Evolutionary conservation across 805 yeast genomes (phyloP).

Genomic region (Starmera quercuum): DNA sequence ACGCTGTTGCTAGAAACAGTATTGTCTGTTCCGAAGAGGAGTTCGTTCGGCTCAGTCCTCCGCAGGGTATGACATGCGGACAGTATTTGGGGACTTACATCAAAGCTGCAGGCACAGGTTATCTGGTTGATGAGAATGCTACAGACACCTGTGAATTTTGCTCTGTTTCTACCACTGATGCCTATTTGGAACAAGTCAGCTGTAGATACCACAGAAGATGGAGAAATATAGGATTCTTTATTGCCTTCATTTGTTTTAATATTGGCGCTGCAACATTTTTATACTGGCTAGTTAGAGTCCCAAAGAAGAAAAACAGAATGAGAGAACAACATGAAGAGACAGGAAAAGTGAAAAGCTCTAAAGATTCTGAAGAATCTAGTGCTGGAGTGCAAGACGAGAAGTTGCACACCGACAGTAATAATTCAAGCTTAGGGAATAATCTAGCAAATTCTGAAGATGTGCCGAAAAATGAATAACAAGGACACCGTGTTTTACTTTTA

Average conservation of each 20-base stretch:
- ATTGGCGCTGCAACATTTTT: conserved; percentile 29
- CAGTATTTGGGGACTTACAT: conserved; percentile 40
- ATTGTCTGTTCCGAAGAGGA: conserved; percentile 44
- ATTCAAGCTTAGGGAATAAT: too few relatives aligned
- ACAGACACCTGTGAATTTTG: conserved; percentile 52
- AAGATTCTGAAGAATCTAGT: too few relatives aligned
- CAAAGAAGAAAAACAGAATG: conserved; percentile 25
- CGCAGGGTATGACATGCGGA: conserved; percentile 52
- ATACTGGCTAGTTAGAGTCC: conserved; percentile 61
- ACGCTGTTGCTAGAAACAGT: conserved; percentile 37
- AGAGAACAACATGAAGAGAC: not conserved
- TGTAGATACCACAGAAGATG: conserved; percentile 32
- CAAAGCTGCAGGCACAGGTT: conserved; percentile 37
- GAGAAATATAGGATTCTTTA: conserved; percentile 53
- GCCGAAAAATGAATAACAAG: too few relatives aligned
- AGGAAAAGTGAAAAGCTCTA: too few relatives aligned
- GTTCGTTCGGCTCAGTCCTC: conserved; percentile 40
- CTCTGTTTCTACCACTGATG: conserved; percentile 43
- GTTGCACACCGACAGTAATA: too few relatives aligned
- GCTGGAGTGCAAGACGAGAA: too few relatives aligned
- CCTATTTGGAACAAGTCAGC: conserved; percentile 32
- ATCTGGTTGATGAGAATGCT: conserved; percentile 25
- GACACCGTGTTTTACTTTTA: too few relatives aligned
- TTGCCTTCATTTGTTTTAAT: conserved; percentile 41
- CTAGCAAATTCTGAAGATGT: too few relatives aligned